Evolutionary conservation across 2,329 filamentous ascomycete genomes (phyloP), one percentile per base, ranked within the genome.

Genomic region (Tolypocladium tropicale): DNA sequence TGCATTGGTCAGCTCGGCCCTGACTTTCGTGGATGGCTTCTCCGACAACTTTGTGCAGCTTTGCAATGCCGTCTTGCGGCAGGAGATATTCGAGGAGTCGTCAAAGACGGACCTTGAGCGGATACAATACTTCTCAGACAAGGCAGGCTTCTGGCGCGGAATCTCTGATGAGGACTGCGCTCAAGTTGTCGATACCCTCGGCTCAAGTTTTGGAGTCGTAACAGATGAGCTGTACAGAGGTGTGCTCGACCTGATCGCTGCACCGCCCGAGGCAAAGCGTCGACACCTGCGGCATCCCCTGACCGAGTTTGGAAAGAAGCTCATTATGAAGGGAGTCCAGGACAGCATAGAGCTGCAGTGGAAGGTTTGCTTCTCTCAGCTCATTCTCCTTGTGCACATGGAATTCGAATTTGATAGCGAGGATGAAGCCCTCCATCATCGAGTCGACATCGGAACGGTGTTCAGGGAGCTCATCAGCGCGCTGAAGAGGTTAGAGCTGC

Each of bases 331-430:
- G 59, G 86, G 90, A 7, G 84, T 89, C 0, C 88, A 93, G 65
- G 91, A 97, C 66, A 86, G 82, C 14, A 80, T 94, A 7, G 79
- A 87, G 53, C 72, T 89, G 34, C 86, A 88, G 58, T 85, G 85
- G 72, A 83, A 83, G 58, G 77, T 94, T 10, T 83, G 95, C 53
- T 84, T 95, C 59, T 90, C 93, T 65, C 82, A 97, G 57, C 75
- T 97, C 2, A 79, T 94, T 3, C 78, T 99, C 7, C 78, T 95
- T 18, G 80, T 94, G 11, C 91, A 96, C 69, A 87, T 97, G 78
- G 88, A 94, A 68, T 86, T 85, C 41, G 90, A 94, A 66, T 81
- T 89, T 54, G 88, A 92, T 57, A 82, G 85, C 61, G 84, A 86
- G 46, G 84, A 90, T 43, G 82, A 88, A 18, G 82, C 82, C 2